Evolutionary conservation across 306 rosid genomes (phyloP), one percentile per base, ranked within the genome.

Genomic region (Trifolium subterraneum): DNA sequence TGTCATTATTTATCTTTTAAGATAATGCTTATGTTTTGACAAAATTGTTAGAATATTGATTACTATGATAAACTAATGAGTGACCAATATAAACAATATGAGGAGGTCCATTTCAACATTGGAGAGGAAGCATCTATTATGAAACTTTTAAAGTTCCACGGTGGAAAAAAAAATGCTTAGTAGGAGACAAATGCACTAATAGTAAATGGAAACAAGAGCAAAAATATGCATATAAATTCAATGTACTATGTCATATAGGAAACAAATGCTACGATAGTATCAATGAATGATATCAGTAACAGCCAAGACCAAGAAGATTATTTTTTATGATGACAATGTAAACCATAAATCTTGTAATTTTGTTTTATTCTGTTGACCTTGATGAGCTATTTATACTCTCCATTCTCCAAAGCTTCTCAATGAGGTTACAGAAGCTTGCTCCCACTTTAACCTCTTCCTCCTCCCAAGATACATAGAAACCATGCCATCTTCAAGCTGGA

Each of bases 401-500:
- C 2, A 36, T 29, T 82, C 76, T 68, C 52, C 58, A 72, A 79
- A 59, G 50, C 80, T 64, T 47, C 47, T 55, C 13, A 72, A 10
- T 10, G 54, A 64, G 51, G 27, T 48, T 52, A 68, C 50, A 70
- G 59, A 25, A 62, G 41, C 54, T 70, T 42, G 15, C 44, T 75
- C 72, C 25, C 76, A 20, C 29, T 29, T 38, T 27, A 18, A 9
- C 38, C 68, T 60, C 75, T 29, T 60, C 19, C 55, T 45, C 76
- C 56, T 48, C 78, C 41, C 48, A 38, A 71, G 22, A 64, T 35
- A 65, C 60, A 31, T 19, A 50, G 58, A 77, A 68, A 62, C 65
- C 54, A 89, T 84, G 92, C 13, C 88, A 48, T 10, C 75, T n/a
- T 78, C 87, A 62, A 71, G 76, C 41, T 83, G 96, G 87, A 74